Base-by-base conservation (phyloP, 1,284 basidiomycete species). In the Neonothopanus nambi region DNA sequence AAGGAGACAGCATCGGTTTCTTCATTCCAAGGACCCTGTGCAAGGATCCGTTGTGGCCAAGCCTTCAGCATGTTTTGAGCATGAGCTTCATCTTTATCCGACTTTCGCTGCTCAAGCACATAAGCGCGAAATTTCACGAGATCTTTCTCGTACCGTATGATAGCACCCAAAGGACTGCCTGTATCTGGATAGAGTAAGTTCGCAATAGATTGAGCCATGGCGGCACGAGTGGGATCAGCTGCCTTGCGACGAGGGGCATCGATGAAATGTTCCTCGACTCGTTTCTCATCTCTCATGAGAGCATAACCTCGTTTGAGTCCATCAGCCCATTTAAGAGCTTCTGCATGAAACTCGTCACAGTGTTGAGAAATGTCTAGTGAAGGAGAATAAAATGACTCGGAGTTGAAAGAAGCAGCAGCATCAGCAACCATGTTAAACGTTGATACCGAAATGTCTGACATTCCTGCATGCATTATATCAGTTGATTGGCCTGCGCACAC, bases 1-100 rank as follows among this genome's bases (percentile, higher is more conserved):
- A 62, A 23, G 3, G 60, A 59, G 6, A 62, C 39, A 18, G 58
- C 58, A 50, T 61, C 60, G 38, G 42, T 49, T 5, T 20, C 18
- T 49, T 48, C 52, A 38, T 54, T 40, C 52, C 52, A 54, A 17
- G 52, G 47, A 15, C 52, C 52, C 15, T 21, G 41, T 21, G n/a
- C 17, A 18, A 37, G 17, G 17, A 51, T 23, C 7, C 41, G 40
- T 21, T 44, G 26, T 37, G 39, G 20, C 50, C 50, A 44, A 33
- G 17, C 39, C 26, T 41, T n/a, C 37, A 7, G 41, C 11, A 33
- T 40, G 33, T 36, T n/a, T 39, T 28, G 33, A 39, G 17, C 23
- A 38, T 8, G 39, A 33, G 33, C 12, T 26, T 15, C 38, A 35
- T 44, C 39, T 20, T 40, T 5, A 12, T n/a, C n/a, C n/a, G n/a